Conservation (phyloP, 2,329 filamentous ascomycete species). For the Hyphodiscus sp. region DNA sequence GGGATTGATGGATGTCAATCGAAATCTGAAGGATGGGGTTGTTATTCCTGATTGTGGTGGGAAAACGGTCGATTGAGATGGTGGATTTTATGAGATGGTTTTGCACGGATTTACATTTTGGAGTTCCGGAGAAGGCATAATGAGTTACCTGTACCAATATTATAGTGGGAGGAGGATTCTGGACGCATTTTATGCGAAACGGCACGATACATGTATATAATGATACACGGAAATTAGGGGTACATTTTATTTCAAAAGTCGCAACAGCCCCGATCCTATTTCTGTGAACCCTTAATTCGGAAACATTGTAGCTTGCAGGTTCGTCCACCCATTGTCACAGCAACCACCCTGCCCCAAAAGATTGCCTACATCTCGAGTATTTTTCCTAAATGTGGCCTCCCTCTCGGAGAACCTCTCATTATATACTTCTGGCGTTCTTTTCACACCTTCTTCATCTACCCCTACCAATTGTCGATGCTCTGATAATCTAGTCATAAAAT, state of each 20-base stretch:
- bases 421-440: no score
- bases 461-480: no score
- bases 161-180: not conserved
- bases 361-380: no score
- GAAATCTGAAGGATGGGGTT: conserved; percentile 77
- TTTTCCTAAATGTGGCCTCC: no score
- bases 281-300: no score
- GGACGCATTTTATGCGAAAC: not conserved
- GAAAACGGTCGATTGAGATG: conserved; percentile 34
- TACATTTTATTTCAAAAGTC: not conserved
- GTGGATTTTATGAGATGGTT: not conserved
- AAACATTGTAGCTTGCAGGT: no score
- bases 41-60: conserved; percentile 84
- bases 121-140: not conserved
- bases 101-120: not conserved
- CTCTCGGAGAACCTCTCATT: no score
- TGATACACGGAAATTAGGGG: not conserved
- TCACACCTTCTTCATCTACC: no score
- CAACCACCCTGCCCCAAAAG: no score
- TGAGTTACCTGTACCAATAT: not conserved
- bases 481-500: no score
- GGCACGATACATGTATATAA: not conserved
- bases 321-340: no score
- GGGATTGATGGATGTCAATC: conserved; percentile 81
- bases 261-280: no score